Base-by-base conservation (phyloP, 2,329 filamentous ascomycete species). In the Colletotrichum paranaense region DNA sequence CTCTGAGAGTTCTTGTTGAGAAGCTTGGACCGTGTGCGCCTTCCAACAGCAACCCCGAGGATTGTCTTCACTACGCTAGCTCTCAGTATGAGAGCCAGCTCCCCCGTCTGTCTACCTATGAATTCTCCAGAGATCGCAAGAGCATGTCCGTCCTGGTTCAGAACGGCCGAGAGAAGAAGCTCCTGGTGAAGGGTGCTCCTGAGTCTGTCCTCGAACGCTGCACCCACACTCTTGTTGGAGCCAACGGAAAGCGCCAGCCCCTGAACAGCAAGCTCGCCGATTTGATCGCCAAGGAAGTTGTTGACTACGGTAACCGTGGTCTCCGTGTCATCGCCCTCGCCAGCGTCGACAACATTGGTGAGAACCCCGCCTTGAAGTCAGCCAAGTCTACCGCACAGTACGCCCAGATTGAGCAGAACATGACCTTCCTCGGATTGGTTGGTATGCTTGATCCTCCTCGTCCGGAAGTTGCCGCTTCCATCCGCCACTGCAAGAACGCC, bases 391-490 rank as follows among this genome's bases (percentile, higher is more conserved):
- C 94, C 16, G 85, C 92, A 74, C 92, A 98, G 77, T 99, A 99
- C 82, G 87, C 91, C 53, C 89, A 95, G 78, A 87, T 99, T 65
- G 97, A 99, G 84, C 95, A 97, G 83, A 93, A 95, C 78, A 94
- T 99, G 89, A 99, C 97, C 59, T 89, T 99, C 65, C 89, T 99
- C 76, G 97, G 97, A 76, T 91, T 99, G 68, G 94, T 98, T 77
- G 95, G 93, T 78, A 99, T 99, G 97, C 89, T 98, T 80, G 97
- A 99, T 82, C 97, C 97, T 78, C 97, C 97, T 79, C 94, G 97
- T 49, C 94, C 95, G 60, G 97, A 99, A 85, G 97, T 98, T 12
- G 90, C 93, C 65, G 89, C 86, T 63, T 97, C 97, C 60, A 97
- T 99, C 78, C 88, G 88, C 80, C 94, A 97, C 83, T 99, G 97